Base-by-base conservation (phyloP, 306 rosid species). In the Benincasa hispida region DNA sequence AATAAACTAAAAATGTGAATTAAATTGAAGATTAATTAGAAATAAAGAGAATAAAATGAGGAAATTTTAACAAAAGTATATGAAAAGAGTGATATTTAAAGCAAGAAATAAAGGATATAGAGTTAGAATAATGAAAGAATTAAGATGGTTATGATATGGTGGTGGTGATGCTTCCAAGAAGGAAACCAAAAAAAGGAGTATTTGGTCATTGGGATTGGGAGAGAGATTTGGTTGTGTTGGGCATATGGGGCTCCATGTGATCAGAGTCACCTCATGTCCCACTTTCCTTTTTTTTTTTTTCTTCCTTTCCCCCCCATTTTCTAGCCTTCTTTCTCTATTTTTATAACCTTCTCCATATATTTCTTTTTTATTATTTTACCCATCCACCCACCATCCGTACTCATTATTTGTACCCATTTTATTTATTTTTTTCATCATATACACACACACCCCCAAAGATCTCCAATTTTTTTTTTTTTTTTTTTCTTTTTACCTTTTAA, bases 171-270 rank as follows among this genome's bases (percentile, higher is more conserved):
- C 88, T 91, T 90, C 97, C 94, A 81, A 90, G 90, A 76, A 88
- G 98, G 98, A 87, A 90, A 91, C 97, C 87, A 84, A 81, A 8
- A 35, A 35, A 45, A 85, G 80, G 63, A 76, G 79, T 75, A 81
- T 84, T 84, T 83, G 88, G 83, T 76, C 88, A 85, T 88, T 84
- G 91, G 93, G 95, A 90, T 90, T 86, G 89, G 32, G 66, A 63
- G 67, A 42, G 80, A 81, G 91, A 87, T 90, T 82, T 80, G 72
- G 66, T 82, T 79, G 73, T 90, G 97, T 88, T 88, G 93, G 93
- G 92, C 96, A 93, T 87, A 84, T 88, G 92, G 92, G 92, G 87
- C 91, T 87, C 93, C 90, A 85, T 86, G 87, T 88, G 87, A 90
- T 83, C 89, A 87, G 62, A 72, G 78, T 88, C 93, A 70, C 86